These are phyloP conservation scores for Arxiozyma telluris DNA, from an alignment of 1,139 yeast species.

Conservation along the genomic window DNA sequence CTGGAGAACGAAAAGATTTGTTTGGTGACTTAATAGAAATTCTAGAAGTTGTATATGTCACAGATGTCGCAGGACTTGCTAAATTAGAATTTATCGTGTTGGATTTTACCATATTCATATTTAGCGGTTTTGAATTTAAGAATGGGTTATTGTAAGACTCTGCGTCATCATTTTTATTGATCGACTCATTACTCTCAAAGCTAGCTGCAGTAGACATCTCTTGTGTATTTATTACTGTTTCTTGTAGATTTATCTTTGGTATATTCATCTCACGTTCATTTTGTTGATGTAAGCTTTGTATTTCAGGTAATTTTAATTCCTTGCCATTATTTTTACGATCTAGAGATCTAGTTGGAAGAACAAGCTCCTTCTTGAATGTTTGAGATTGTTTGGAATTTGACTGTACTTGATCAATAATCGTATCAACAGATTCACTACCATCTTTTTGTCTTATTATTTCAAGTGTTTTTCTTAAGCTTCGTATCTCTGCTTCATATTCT, in stretches of 20 bases:
- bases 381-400: not conserved
- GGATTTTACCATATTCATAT: not conserved
- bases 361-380: slow-evolving; percentile 10
- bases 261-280: not conserved
- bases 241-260: not conserved
- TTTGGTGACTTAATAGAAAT: slow-evolving; percentile 27
- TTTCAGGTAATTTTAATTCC: slow-evolving; percentile 8
- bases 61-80: slow-evolving; percentile 31
- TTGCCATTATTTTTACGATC: slow-evolving; percentile 20
- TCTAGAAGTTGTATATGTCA: slow-evolving; percentile 29
- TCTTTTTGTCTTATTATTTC: slow-evolving; percentile 9
- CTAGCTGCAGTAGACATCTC: not conserved
- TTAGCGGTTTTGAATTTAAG: not conserved
- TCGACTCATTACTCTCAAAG: not conserved
- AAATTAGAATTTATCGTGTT: not conserved
- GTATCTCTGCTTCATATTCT: slow-evolving; percentile 23
- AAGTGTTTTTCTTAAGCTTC: slow-evolving; percentile 16
- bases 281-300: not conserved
- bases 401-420: slow-evolving; percentile 9
- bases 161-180: not conserved
- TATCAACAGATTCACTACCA: slow-evolving; percentile 7
- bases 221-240: not conserved
- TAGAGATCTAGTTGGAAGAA: slow-evolving; percentile 27
- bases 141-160: slow-evolving; percentile 5
- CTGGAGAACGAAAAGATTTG: slow-evolving; percentile 7